Base-by-base conservation (phyloP, 2,329 filamentous ascomycete species). In the Calonectria pauciramosa region DNA sequence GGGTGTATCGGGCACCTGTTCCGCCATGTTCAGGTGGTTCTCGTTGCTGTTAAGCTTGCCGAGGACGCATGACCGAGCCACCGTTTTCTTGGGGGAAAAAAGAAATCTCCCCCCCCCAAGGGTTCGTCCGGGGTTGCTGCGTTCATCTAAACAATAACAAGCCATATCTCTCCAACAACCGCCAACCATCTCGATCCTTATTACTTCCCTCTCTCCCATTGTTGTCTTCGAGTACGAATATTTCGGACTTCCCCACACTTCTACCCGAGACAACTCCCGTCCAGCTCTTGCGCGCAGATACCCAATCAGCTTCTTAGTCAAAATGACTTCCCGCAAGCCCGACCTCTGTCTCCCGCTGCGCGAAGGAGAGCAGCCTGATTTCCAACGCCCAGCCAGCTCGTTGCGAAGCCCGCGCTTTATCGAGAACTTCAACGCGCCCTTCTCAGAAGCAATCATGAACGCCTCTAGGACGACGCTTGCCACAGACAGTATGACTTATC, bases 381-480 rank as follows among this genome's bases (percentile, higher is more conserved):
- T 75, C 70, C 78, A 79, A 56, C 77, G 69, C 68, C 73, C 78
- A 36, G 73, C 69, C 51, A 72, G 51, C 68, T 78, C 77, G 38
- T 71, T 80, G 64, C 78, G 80, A 68, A 83, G 80, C 64, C 84
- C 84, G 18, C 82, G 84, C 38, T 86, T 86, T 74, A 82, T 72
- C 73, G 84, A 86, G 75, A 83, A 86, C 70, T 86, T 86, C 72
- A 81, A 86, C 72, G 84, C 84, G 2, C 84, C 84, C 20, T 85
- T 86, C 75, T 85, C 82, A 44, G 82, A 83, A 75, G 81, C 80
- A 10, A 79, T 86, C 36, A 75, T 84, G 75, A 83, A 84, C 68
- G 79, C 81, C 56, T 83, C 82, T 0, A 77, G 76, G 38, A 82
- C 80, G 23, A 82, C 82, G 2, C 76, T 81, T 34, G 75, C 80